Evolutionary conservation across 345 rosid species (phyloP).

Genomic region (Brassica incana): DNA sequence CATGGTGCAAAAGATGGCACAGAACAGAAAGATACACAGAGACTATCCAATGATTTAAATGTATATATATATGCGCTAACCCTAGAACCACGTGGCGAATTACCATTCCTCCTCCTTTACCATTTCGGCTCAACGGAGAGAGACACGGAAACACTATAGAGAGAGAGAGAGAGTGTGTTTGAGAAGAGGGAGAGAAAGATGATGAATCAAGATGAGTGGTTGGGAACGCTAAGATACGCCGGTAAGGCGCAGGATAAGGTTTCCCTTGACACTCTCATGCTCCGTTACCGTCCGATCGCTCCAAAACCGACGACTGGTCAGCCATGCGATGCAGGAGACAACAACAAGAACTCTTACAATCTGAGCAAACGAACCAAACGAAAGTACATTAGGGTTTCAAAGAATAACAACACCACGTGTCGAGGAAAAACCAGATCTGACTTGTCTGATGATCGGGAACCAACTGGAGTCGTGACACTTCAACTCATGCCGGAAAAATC

Average conservation of each 20-base stretch:
- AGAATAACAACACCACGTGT: constrained; percentile 43
- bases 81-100: constrained; percentile 51
- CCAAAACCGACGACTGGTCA: constrained; percentile 54
- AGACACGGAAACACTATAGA: constrained; percentile 19
- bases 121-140: constrained; percentile 33
- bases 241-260: constrained; percentile 42
- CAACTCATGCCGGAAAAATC: constrained; percentile 56
- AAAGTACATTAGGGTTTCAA: constrained; percentile 76
- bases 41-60: constrained; percentile 34
- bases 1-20: constrained; percentile 8
- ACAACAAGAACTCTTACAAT: constrained; percentile 32
- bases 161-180: constrained; percentile 28
- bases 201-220: constrained; percentile 35
- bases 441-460: constrained; percentile 12
- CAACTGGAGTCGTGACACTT: constrained; percentile 45
- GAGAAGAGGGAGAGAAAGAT: constrained; percentile 10
- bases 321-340: constrained; percentile 8
- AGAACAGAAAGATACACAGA: background rate
- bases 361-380: constrained; percentile 53
- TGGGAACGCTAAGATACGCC: constrained; percentile 35
- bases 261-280: constrained; percentile 57
- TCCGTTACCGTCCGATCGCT: constrained; percentile 76
- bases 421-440: constrained; percentile 39
- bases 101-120: constrained; percentile 24
- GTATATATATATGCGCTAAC: constrained; percentile 35